A percentile compares a stretch with the other conserved stretches of the same genome.
Conservation (phyloP, 805 yeast genomes). For the Schwanniomyces sp. region DNA sequence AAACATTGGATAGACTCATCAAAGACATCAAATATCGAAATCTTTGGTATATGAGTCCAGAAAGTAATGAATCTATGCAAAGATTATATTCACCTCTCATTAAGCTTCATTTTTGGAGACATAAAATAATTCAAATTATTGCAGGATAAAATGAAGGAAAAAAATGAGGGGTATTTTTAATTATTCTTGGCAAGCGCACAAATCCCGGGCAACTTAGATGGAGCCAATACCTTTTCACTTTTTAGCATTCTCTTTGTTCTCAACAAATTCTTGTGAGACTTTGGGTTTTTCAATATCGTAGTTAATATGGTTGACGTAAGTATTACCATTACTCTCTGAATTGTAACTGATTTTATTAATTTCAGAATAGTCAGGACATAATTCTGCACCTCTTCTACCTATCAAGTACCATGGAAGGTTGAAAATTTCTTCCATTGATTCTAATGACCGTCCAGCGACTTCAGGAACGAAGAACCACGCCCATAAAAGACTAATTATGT, state of each 20-base stretch:
- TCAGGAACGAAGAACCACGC: constrained; percentile 53
- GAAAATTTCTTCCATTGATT: constrained; percentile 52
- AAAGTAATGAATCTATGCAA: no score
- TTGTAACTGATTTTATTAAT: constrained; percentile 28
- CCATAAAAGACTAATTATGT: constrained; percentile 42
- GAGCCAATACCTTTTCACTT: no score
- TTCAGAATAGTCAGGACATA: constrained; percentile 53
- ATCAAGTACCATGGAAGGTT: constrained; percentile 57
- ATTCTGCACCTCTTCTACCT: constrained; percentile 53
- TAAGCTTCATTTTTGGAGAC: no score
- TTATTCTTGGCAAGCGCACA: no score
- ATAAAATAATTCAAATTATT: no score
- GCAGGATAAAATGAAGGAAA: no score
- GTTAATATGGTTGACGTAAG: constrained; percentile 8
- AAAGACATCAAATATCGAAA: no score
- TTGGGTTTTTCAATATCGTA: constrained; percentile 8
- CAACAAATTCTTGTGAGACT: constrained; percentile 10
- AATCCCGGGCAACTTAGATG: no score
- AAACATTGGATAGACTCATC: no score
- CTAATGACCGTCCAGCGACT: constrained; percentile 50
- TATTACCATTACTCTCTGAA: constrained; percentile 12
- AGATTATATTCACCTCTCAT: no score
- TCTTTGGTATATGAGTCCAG: no score
- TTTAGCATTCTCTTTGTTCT: constrained; percentile 7
- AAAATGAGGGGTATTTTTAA: no score